A percentile compares a stretch with the other conserved stretches of the same genome.
These are phyloP conservation scores for Termitomyces sp. DNA, from an alignment of 768 basidiomycete species.

Conservation along the genomic window DNA sequence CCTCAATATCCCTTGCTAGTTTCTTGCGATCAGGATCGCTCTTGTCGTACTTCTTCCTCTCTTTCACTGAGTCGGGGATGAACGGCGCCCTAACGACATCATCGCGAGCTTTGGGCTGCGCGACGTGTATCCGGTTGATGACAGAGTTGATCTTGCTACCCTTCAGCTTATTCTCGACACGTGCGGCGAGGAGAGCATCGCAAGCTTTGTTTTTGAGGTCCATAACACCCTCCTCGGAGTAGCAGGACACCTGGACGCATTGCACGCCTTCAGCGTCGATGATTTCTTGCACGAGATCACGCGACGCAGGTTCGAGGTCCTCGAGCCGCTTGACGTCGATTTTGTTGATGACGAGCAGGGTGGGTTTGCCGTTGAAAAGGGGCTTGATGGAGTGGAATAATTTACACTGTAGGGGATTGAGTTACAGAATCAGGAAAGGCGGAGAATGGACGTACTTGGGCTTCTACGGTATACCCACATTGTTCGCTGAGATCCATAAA, in stretches of 20 bases:
- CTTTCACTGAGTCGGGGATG: slow-evolving; percentile 82
- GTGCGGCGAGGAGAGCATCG: slow-evolving; percentile 90
- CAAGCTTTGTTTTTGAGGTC: slow-evolving; percentile 93
- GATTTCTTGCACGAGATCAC: slow-evolving; percentile 83
- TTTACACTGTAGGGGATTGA: slow-evolving; percentile 65
- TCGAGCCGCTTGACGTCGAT: slow-evolving; percentile 88
- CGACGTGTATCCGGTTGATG: slow-evolving; percentile 94
- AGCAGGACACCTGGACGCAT: slow-evolving; percentile 84
- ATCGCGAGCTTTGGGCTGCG: slow-evolving; percentile 85
- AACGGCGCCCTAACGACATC: slow-evolving; percentile 83
- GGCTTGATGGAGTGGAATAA: slow-evolving; percentile 99
- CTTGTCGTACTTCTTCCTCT: slow-evolving; percentile 80
- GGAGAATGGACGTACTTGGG: slow-evolving; percentile 55
- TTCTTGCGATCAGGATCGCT: slow-evolving; percentile 70
- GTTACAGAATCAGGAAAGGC: background rate
- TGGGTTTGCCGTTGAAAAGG: slow-evolving; percentile 90
- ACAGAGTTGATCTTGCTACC: slow-evolving; percentile 90
- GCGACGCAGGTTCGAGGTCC: slow-evolving; percentile 72
- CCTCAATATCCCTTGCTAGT: slow-evolving; percentile 78
- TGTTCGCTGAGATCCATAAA: slow-evolving; percentile 99
- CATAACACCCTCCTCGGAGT: slow-evolving; percentile 98
- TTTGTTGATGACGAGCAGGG: slow-evolving; percentile 95
- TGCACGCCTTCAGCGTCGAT: slow-evolving; percentile 66
- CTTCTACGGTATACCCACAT: slow-evolving; percentile 96
- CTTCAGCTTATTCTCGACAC: slow-evolving; percentile 91